Evolutionary conservation across 176 grass and related monocot genomes (phyloP), one percentile per base, ranked within the genome.

Genomic region (Alopecurus myosuroides): DNA sequence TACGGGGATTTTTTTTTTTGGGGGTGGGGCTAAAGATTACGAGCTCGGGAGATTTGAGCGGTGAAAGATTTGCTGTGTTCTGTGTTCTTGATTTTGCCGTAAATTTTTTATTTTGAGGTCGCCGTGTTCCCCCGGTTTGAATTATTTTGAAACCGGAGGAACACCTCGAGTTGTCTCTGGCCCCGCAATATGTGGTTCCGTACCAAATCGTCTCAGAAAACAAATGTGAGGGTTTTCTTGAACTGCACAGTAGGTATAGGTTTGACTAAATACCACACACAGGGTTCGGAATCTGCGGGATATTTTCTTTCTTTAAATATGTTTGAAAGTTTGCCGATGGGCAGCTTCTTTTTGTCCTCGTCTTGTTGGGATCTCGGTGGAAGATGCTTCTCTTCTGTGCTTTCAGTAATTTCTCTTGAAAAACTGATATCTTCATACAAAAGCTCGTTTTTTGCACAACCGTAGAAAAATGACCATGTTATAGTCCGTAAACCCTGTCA

Each of bases 301-400:
- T 76, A 39, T 80, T n/a, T n/a, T n/a, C 9, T 40, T 9, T 40
- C 9, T 81, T 70, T 48, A 85, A 17, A 76, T 40, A 29, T 5
- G 68, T 68, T 77, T 77, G 61, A 67, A 80, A 84, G 33, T 35
- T 18, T 7, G 9, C n/a, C 4, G 34, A 25, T 51, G 23, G 0
- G 5, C 26, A 45, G 42, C 80, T 52, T 39, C 51, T 13, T 55
- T 75, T 78, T 90, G 84, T 86, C 84, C 65, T 74, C 66, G 3
- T 57, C 74, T 71, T 11, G 29, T 35, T 77, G 78, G 52, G 11
- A 82, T 35, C 78, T 22, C 33, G 15, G 8, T 55, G 74, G 53
- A 79, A 87, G 56, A 87, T 63, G 57, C 74, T 28, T 44, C 56
- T n/a, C 1, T 55, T 84, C 69, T 19, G 75, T 69, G 1, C 4